Base-by-base conservation (phyloP, 2,329 filamentous ascomycete species). In the Aspergillus quadricinctus region DNA sequence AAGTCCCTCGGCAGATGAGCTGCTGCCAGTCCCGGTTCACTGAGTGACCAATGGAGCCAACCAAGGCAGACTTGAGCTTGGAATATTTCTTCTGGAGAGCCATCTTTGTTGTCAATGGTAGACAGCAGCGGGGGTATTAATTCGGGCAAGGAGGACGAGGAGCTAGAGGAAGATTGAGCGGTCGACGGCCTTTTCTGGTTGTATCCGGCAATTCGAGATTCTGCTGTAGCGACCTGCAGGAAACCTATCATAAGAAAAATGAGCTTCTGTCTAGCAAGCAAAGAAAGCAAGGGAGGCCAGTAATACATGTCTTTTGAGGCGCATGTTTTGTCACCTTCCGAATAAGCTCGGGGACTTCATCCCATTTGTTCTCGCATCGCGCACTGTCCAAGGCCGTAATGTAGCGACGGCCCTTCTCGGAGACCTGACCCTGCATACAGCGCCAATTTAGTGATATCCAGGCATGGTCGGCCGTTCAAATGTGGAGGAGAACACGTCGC, bases 271-370 rank as follows among this genome's bases (percentile, higher is more conserved):
- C 54, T 29, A 62, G 48, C 48, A 55, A 60, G 53, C 54, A 29
- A 57, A 48, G 54, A 29, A 48, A 51, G 52, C 41, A 54, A 52
- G 56, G 58, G 60, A 54, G 50, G 54, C 57, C 52, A 46, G 49
- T 55, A 48, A 71, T 87, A 97, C 93, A 96, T 75, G 84, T 84
- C 73, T 90, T 85, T 59, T 89, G 84, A 43, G 92, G 88, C 66
- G 92, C 90, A 82, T 99, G 93, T 75, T 99, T 97, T 69, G 88
- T 89, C 68, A 97, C 83, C 77, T 99, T 99, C 72, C 93, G 86
- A 67, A 94, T 87, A 61, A 96, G 83, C 77, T 97, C 93, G 27
- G 90, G 90, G 29, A 97, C 83, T 29, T 89, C 85, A 64, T 86
- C 81, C 94, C 94, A 99, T 72, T 87, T 87, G 52, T 89, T 92